These are phyloP conservation scores for Pyrenophora tritici-repentis DNA, from an alignment of 2,329 filamentous ascomycete genomes.

Conservation along the genomic window DNA sequence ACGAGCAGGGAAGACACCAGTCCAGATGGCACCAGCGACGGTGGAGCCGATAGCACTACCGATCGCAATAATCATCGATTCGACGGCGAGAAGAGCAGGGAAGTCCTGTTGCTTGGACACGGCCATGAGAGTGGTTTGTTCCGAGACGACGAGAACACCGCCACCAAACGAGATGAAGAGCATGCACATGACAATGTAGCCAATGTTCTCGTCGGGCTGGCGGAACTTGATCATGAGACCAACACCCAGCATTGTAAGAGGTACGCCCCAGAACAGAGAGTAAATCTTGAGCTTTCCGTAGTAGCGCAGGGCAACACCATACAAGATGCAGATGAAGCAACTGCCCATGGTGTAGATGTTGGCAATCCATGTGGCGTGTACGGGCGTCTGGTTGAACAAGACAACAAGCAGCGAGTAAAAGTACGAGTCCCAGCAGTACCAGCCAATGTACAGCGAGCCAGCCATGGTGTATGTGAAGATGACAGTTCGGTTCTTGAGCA, in stretches of 20 bases:
- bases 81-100: slow-evolving; percentile 50
- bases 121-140: slow-evolving; percentile 42
- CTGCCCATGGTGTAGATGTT: slow-evolving; percentile 50
- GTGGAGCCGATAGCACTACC: slow-evolving; percentile 54
- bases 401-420: slow-evolving; percentile 51
- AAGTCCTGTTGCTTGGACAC: slow-evolving; percentile 42
- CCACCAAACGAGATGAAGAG: slow-evolving; percentile 45
- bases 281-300: slow-evolving; percentile 41
- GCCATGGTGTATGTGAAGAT: slow-evolving; percentile 59
- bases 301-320: slow-evolving; percentile 33
- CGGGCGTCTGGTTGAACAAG: slow-evolving; percentile 42
- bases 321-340: slow-evolving; percentile 39
- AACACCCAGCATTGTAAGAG: slow-evolving; percentile 41
- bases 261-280: slow-evolving; percentile 36
- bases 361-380: slow-evolving; percentile 46
- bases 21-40: slow-evolving; percentile 69
- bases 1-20: slow-evolving; percentile 59
- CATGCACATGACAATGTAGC: slow-evolving; percentile 43
- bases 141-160: slow-evolving; percentile 42
- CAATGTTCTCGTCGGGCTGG: slow-evolving; percentile 41
- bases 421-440: slow-evolving; percentile 50
- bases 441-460: slow-evolving; percentile 40
- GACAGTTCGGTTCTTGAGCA: slow-evolving; percentile 58
- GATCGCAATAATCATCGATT: slow-evolving; percentile 64
- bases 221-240: slow-evolving; percentile 49